These are phyloP conservation scores for Dentipellis fragilis DNA, from an alignment of 768 basidiomycete genomes.

Conservation along the genomic window DNA sequence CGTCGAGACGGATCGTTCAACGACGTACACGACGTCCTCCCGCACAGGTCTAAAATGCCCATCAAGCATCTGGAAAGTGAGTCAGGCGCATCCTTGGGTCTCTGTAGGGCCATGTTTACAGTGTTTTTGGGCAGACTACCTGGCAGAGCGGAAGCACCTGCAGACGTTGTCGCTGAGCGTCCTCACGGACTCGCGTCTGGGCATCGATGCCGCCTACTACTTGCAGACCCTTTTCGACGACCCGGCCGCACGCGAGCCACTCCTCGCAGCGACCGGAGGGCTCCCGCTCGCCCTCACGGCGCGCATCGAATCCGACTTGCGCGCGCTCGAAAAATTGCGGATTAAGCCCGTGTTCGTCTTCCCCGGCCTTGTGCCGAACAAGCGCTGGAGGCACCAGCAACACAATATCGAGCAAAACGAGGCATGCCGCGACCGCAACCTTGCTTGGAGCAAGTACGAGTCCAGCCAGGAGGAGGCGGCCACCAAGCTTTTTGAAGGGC, in stretches of 20 bases:
- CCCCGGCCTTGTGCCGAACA: slow-evolving; percentile 74
- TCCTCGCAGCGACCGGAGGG: slow-evolving; percentile 92
- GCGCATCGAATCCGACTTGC: slow-evolving; percentile 87
- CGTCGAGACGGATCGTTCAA: neutral
- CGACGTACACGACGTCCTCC: slow-evolving; percentile 3
- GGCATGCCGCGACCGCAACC: slow-evolving; percentile 63
- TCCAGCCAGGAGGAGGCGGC: slow-evolving; percentile 84
- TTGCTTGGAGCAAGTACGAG: slow-evolving; percentile 94
- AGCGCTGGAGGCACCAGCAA: slow-evolving; percentile 57
- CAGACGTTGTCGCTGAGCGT: slow-evolving; percentile 73
- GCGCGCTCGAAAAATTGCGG: slow-evolving; percentile 77
- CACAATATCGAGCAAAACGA: slow-evolving; percentile 41
- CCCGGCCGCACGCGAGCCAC: slow-evolving; percentile 74
- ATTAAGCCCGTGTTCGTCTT: slow-evolving; percentile 99
- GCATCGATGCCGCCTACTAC: slow-evolving; percentile 93
- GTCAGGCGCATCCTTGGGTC: slow-evolving; percentile 15
- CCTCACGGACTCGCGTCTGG: slow-evolving; percentile 85
- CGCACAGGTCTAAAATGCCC: slow-evolving; percentile 40
- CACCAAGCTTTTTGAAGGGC: slow-evolving; percentile 71
- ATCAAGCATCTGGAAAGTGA: slow-evolving; percentile 79
- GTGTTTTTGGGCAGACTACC: slow-evolving; percentile 45
- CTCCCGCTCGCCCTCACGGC: slow-evolving; percentile 80
- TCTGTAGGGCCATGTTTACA: neutral
- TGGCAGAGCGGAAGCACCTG: slow-evolving; percentile 81
- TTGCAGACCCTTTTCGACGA: slow-evolving; percentile 68